Percentiles rank a stretch among this genome's conserved stretches.
Conservation (phyloP, 208 protist genomes). For the Crithidia acanthocephali region DNA sequence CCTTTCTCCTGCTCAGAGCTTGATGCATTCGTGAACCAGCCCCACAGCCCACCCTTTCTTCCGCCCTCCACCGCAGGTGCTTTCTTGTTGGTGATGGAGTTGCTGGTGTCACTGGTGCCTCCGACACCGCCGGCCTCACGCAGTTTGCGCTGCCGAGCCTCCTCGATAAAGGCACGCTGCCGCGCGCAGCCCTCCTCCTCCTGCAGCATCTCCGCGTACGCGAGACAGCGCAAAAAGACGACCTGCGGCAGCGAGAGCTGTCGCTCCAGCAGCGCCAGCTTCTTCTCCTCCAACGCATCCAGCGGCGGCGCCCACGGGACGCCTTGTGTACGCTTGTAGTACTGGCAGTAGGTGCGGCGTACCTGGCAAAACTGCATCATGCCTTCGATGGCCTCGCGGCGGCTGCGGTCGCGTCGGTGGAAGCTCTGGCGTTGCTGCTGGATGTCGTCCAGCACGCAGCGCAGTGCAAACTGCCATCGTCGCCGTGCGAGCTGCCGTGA, state of each 20-base stretch:
- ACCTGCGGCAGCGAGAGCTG: conserved; percentile 67
- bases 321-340: conserved; percentile 62
- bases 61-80: background rate
- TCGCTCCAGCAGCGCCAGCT: conserved; percentile 54
- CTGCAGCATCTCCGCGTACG: conserved; percentile 60
- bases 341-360: conserved; percentile 62
- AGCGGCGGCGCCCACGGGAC: conserved; percentile 72
- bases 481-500: conserved; percentile 17
- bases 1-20: background rate
- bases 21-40: conserved; percentile 3
- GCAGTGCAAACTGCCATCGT: conserved; percentile 52
- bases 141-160: conserved; percentile 8
- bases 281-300: conserved; percentile 41
- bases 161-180: conserved; percentile 57
- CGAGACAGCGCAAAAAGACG: conserved; percentile 77
- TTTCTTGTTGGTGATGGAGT: background rate
- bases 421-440: conserved; percentile 24
- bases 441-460: conserved; percentile 37
- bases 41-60: conserved; percentile 4
- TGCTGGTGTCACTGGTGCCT: background rate
- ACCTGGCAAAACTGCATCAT: conserved; percentile 60
- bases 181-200: conserved; percentile 43
- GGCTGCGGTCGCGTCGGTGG: conserved; percentile 14
- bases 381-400: conserved; percentile 36
- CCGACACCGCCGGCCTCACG: no score